Conservation (phyloP, 2,329 filamentous ascomycete species). For the Xylaria arbuscula region DNA sequence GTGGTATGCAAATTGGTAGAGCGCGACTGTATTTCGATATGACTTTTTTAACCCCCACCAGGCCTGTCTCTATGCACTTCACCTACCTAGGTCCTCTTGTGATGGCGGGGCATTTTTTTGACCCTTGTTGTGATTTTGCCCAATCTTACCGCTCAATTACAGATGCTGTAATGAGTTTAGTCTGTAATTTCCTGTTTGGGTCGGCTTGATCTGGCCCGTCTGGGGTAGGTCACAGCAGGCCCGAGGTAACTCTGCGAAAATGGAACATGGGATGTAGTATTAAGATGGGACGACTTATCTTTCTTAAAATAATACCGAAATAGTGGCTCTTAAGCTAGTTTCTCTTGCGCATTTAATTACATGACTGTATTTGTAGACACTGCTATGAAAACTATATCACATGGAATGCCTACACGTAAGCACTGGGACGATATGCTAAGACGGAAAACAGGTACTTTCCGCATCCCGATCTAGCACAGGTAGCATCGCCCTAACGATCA, state of each 20-base stretch:
- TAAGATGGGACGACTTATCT: not conserved
- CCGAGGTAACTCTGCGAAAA: not conserved
- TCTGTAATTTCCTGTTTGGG: slow-evolving; percentile 14
- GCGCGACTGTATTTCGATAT: not conserved
- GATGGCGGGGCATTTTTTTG: slow-evolving; percentile 40
- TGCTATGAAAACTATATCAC: too few relatives aligned
- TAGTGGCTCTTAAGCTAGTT: not conserved
- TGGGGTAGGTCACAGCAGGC: not conserved
- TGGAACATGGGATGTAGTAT: not conserved
- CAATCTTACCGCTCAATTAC: slow-evolving; percentile 22
- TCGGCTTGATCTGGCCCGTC: slow-evolving; percentile 7
- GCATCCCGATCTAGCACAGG: not conserved
- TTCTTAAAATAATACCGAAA: not conserved
- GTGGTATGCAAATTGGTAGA: not conserved
- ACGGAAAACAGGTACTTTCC: not conserved
- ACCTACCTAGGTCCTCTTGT: not conserved
- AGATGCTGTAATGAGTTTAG: slow-evolving; percentile 11
- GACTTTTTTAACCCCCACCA: slow-evolving; percentile 13
- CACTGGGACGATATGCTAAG: not conserved
- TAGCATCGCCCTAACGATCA: slow-evolving; percentile 2
- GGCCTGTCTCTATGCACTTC: not conserved
- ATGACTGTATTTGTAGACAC: too few relatives aligned
- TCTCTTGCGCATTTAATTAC: too few relatives aligned
- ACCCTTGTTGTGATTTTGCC: slow-evolving; percentile 29
- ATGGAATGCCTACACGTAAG: not conserved